Evolutionary conservation across 768 basidiomycete species (phyloP).

Genomic region (Leccinellum rugosiceps): DNA sequence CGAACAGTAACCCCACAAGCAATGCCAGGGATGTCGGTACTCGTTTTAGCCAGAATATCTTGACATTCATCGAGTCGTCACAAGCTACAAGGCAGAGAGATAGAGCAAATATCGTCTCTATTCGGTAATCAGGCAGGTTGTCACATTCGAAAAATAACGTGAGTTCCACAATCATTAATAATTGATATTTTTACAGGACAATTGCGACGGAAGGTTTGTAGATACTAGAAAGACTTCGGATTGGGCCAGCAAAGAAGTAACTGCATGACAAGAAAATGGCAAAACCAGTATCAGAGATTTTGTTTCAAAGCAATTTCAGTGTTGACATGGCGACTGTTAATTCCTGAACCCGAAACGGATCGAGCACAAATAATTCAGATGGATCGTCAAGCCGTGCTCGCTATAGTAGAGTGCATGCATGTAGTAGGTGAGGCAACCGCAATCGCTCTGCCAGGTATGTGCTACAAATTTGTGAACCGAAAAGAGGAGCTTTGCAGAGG

Average conservation of each 20-base stretch:
- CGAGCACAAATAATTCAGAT: too few species aligned
- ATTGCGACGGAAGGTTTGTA: too few species aligned
- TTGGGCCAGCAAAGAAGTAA: too few species aligned
- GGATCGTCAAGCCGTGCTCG: not conserved
- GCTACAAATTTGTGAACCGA: not conserved
- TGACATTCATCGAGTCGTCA: conserved; percentile 26
- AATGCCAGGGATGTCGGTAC: conserved; percentile 56
- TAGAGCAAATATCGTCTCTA: too few species aligned
- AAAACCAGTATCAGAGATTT: too few species aligned
- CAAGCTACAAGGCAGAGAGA: too few species aligned
- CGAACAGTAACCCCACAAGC: conserved; percentile 58
- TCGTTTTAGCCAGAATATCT: conserved; percentile 34
- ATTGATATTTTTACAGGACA: too few species aligned
- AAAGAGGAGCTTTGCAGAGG: not conserved
- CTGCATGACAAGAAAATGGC: too few species aligned
- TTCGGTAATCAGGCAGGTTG: not conserved
- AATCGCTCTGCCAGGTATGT: not conserved
- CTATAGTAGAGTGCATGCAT: too few species aligned
- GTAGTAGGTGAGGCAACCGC: not conserved
- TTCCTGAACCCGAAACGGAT: too few species aligned
- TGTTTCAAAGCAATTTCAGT: not conserved
- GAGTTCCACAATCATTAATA: too few species aligned
- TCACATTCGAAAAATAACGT: not conserved
- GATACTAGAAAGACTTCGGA: too few species aligned
- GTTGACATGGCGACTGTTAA: not conserved